Evolutionary conservation across 1,139 yeast species (phyloP), one percentile per base, ranked within the genome.

Genomic region (Meyerozyma smithsonii): DNA sequence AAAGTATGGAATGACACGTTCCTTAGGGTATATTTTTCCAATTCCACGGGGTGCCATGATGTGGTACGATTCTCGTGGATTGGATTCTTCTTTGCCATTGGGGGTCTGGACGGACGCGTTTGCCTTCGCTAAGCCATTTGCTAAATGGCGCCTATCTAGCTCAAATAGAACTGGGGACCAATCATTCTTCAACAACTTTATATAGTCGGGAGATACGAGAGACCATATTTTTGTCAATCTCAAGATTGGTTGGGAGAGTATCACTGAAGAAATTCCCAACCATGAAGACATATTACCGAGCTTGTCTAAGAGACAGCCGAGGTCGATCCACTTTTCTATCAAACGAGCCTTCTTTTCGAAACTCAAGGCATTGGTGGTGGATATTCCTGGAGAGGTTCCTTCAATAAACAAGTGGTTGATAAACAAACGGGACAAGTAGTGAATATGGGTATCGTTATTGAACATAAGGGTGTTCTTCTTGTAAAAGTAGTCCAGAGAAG

Each of bases 161-260:
- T 90, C 97, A 61, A 86, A 88, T 20, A 89, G 81, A 19, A 92
- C 95, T 1, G 95, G 96, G 0, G 95, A 88, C 97, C 97, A 92
- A 52, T 86, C 95, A 43, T 81, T 81, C 38, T 82, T 77, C 35
- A 89, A 77, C 5, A 79, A 66, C 45, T 78, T 80, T 40, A 87
- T 64, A 38, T 78, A 71, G 28, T 76, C 77, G 12, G 73, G 69
- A 10, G 86, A 77, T 4, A 90, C 87, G 42, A 72, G 66, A 8
- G 84, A 68, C 98, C 98, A 92, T 3, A 89, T 74, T 46, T 77
- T 75, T 20, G 77, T 67, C 38, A 92, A 66, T 47, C 98, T 73
- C 43, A 90, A 64, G 3, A 90, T 73, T 0, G 97, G 95, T 41
- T 84, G 81, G 0, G 96, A 86, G 52, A 96, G 82, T 3, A 90